phyloP scores from a whole-genome alignment of 2,329 filamentous ascomycete genomes.

The Fusarium oxysporum region DNA sequence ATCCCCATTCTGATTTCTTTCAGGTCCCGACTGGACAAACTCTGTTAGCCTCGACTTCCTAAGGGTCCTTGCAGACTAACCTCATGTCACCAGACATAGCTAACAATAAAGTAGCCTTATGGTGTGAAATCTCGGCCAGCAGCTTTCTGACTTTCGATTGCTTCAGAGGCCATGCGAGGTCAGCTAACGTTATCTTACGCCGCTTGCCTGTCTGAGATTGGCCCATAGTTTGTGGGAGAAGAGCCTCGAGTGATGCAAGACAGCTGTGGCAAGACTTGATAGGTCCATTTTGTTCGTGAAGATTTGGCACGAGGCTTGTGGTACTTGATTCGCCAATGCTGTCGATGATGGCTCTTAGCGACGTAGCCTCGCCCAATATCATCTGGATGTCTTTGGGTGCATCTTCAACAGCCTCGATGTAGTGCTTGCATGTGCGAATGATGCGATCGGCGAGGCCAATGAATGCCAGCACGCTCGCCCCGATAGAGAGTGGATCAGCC shows the following conservation, averaged over 20 bases:
- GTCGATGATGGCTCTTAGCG: background rate
- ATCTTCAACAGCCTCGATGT: background rate
- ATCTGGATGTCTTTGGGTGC: background rate
- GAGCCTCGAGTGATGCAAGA: background rate
- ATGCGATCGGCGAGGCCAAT: background rate
- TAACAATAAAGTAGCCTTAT: background rate
- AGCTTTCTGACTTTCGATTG: background rate
- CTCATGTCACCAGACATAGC: background rate
- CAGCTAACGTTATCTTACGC: background rate
- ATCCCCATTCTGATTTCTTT: background rate
- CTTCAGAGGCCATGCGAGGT: background rate
- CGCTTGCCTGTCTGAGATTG: background rate
- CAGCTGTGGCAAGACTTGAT: background rate
- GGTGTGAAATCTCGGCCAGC: background rate
- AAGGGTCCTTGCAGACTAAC: background rate
- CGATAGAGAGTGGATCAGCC: background rate
- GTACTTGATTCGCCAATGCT: background rate
- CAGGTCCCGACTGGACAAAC: background rate
- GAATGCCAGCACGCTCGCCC: background rate
- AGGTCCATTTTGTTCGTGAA: background rate
- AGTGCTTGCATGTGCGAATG: background rate
- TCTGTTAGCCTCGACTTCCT: background rate
- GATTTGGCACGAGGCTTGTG: accelerated
- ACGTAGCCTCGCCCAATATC: background rate
- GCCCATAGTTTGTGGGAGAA: background rate